Evolutionary conservation across 371 early-diverging fungal genomes (phyloP).

Genomic region (Capillidium heterosporum): DNA sequence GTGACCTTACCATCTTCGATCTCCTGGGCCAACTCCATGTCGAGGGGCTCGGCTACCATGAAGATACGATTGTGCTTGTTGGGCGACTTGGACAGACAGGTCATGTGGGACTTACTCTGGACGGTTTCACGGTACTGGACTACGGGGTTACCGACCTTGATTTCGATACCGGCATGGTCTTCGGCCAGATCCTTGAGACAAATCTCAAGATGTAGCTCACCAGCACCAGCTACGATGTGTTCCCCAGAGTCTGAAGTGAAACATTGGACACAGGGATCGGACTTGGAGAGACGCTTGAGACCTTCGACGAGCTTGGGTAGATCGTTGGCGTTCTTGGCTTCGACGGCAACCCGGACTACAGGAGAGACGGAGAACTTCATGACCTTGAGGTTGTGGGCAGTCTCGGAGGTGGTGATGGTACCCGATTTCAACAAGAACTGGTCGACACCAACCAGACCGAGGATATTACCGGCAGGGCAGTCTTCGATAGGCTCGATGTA

Average conservation of each 20-base stretch:
- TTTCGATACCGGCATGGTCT: slow-evolving; percentile 97
- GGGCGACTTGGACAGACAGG: slow-evolving; percentile 94
- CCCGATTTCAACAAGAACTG: slow-evolving; percentile 98
- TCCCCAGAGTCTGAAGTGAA: slow-evolving; percentile 92
- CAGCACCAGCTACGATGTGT: slow-evolving; percentile 99
- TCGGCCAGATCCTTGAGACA: slow-evolving; percentile 99
- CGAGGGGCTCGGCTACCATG: slow-evolving; percentile 90
- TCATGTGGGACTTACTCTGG: slow-evolving; percentile 59
- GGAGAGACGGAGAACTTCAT: slow-evolving; percentile 99
- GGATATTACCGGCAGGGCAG: slow-evolving; percentile 99
- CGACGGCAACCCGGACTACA: slow-evolving; percentile 95
- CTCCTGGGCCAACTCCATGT: slow-evolving; percentile 65
- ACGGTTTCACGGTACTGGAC: slow-evolving; percentile 97
- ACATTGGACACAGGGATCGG: slow-evolving; percentile 96
- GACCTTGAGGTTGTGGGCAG: slow-evolving; percentile 94
- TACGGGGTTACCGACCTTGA: slow-evolving; percentile 90
- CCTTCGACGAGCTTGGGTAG: slow-evolving; percentile 99
- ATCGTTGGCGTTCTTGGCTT: slow-evolving; percentile 93
- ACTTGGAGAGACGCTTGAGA: slow-evolving; percentile 95
- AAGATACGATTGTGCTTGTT: slow-evolving; percentile 99
- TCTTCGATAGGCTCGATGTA: slow-evolving; percentile 95
- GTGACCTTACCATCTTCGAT: slow-evolving; percentile 81
- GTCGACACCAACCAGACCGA: slow-evolving; percentile 98
- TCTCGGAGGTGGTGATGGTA: slow-evolving; percentile 88
- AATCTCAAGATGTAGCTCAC: slow-evolving; percentile 99